Conservation (phyloP, 129 eudicot species). For the Calendula officinalis region DNA sequence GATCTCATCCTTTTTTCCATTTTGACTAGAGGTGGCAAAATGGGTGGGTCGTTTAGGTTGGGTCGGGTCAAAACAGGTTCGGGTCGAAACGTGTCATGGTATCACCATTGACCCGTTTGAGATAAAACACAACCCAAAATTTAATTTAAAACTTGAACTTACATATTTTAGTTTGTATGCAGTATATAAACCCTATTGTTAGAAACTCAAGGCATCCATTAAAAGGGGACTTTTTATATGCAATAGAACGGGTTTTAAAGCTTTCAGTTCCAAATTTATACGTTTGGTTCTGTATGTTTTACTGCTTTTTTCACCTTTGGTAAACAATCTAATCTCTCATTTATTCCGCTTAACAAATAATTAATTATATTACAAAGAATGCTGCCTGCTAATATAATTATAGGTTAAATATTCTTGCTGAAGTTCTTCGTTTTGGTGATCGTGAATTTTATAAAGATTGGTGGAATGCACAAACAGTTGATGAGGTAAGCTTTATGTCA, state of each 20-base stretch:
- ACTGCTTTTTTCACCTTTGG: conserved; percentile 89
- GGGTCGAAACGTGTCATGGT: no score
- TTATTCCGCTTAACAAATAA: conserved; percentile 10
- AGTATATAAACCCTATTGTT: conserved; percentile 85
- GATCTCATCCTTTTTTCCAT: conserved; percentile 5
- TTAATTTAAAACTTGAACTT: background rate
- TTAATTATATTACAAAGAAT: conserved; percentile 29
- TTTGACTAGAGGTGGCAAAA: background rate
- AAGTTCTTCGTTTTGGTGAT: conserved; percentile 83
- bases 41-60: background rate
- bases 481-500: conserved; percentile 46
- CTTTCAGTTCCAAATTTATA: conserved; percentile 83
- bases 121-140: background rate
- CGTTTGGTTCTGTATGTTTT: conserved; percentile 92
- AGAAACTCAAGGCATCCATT: conserved; percentile 78
- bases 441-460: conserved; percentile 90
- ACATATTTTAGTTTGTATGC: conserved; percentile 31
- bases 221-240: conserved; percentile 71
- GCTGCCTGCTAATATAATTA: conserved; percentile 14
- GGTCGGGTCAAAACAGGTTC: no score
- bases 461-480: conserved; percentile 91
- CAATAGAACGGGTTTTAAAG: conserved; percentile 84
- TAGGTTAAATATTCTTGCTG: conserved; percentile 88
- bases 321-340: conserved; percentile 23
- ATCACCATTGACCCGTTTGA: background rate